Conservation (phyloP, 768 basidiomycete genomes). For the Nidularia pulvinata region DNA sequence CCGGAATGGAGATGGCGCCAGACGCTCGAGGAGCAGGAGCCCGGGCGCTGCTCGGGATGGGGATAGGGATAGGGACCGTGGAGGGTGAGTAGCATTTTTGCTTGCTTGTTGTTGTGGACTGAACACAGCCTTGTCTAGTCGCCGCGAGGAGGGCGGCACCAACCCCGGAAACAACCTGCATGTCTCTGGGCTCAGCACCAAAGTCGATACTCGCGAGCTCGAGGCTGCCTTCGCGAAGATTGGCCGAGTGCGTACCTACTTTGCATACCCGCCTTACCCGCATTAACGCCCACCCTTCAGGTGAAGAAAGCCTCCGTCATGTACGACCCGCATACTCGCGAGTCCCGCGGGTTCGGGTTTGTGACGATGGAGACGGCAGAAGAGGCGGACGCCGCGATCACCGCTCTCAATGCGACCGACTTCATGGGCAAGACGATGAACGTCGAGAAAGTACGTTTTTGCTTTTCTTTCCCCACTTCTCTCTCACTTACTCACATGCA, state of each 20-base stretch:
- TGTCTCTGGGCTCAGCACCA: constrained; percentile 57
- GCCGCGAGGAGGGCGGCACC: constrained; percentile 48
- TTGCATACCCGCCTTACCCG: neutral
- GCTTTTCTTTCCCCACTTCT: neutral
- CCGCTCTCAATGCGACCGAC: constrained; percentile 80
- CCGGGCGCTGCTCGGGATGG: constrained; percentile 46
- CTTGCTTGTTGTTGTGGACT: constrained; percentile 7
- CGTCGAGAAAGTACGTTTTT: constrained; percentile 76
- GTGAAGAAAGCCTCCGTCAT: constrained; percentile 63
- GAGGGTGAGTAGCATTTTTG: constrained; percentile 41
- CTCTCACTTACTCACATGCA: neutral
- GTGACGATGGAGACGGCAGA: constrained; percentile 72
- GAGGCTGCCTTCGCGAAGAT: constrained; percentile 88
- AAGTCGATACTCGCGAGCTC: constrained; percentile 80
- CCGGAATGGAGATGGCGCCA: constrained; percentile 47
- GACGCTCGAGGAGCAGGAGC: constrained; percentile 79
- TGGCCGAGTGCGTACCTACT: constrained; percentile 42
- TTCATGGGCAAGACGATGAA: constrained; percentile 85
- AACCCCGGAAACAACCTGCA: constrained; percentile 71
- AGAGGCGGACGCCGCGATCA: constrained; percentile 91
- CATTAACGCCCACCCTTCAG: neutral
- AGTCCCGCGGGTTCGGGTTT: constrained; percentile 78
- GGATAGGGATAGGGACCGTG: constrained; percentile 26
- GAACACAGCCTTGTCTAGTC: constrained; percentile 15
- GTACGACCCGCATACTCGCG: constrained; percentile 72